These are phyloP conservation scores for Quercus cerris DNA, from an alignment of 306 rosid genomes.

Conservation along the genomic window DNA sequence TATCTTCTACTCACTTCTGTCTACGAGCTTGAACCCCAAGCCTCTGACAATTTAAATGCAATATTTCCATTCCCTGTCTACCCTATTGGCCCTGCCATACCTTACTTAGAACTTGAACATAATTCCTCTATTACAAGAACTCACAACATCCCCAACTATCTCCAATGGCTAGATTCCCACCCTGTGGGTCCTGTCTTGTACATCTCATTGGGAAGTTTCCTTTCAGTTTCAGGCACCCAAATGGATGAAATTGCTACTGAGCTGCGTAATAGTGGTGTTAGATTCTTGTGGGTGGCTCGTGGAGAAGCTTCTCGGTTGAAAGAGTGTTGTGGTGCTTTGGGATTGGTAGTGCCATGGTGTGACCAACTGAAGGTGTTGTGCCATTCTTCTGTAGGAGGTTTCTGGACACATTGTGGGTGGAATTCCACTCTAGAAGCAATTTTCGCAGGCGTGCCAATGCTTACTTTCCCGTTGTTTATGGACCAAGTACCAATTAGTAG, in stretches of 20 bases:
- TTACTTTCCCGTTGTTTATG: conserved; percentile 42
- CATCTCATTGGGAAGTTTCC: conserved; percentile 58
- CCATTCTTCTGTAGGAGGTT: conserved; percentile 38
- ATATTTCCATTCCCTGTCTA: conserved; percentile 22
- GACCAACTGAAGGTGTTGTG: conserved; percentile 55
- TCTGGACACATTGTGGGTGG: conserved; percentile 69
- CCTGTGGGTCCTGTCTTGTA: conserved; percentile 49
- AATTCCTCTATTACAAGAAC: neutral
- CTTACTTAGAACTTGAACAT: neutral
- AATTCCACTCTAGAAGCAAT: conserved; percentile 45
- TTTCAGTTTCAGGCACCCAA: conserved; percentile 40
- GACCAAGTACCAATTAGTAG: conserved; percentile 48
- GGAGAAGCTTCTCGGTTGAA: conserved; percentile 32
- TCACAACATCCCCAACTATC: neutral
- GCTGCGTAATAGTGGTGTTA: conserved; percentile 19
- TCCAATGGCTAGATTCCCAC: conserved; percentile 21
- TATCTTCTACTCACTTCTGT: conserved; percentile 34
- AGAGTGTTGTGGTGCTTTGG: conserved; percentile 37
- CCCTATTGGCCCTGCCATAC: conserved; percentile 38
- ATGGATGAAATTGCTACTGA: conserved; percentile 46
- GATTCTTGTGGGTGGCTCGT: conserved; percentile 53
- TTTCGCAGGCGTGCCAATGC: conserved; percentile 43
- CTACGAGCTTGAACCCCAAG: conserved; percentile 38
- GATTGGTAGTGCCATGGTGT: conserved; percentile 53
- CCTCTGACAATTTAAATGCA: conserved; percentile 27